phyloP scores from a whole-genome alignment of 148 eudicot genomes.

The Euryodendron excelsum region DNA sequence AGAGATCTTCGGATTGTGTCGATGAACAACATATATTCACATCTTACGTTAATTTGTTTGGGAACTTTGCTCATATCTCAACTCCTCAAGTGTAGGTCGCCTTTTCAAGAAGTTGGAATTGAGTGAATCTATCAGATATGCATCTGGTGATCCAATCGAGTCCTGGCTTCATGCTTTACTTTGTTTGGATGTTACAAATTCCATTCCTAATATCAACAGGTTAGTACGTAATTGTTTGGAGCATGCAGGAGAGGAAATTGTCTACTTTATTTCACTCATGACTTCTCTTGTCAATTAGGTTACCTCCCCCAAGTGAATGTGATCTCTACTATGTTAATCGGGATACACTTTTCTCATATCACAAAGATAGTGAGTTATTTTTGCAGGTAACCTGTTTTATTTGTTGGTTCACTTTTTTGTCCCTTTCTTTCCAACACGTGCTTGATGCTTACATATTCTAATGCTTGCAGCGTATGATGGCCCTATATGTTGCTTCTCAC shows the following conservation, averaged over 20 bases:
- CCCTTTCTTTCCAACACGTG: not conserved
- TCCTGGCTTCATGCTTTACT: conserved; percentile 84
- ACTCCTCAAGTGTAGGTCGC: conserved; percentile 52
- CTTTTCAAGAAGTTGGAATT: conserved; percentile 82
- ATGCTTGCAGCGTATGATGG: conserved; percentile 93
- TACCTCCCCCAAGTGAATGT: conserved; percentile 76
- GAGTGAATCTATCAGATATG: conserved; percentile 89
- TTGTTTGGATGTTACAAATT: conserved; percentile 83
- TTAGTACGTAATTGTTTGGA: conserved; percentile 20
- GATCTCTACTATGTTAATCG: conserved; percentile 95
- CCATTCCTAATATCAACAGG: conserved; percentile 83
- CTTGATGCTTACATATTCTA: conserved; percentile 15
- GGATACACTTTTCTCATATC: conserved; percentile 94
- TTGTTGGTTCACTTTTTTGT: not conserved
- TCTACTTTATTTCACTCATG: conserved; percentile 16
- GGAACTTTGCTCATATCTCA: conserved; percentile 12
- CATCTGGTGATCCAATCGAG: conserved; percentile 87
- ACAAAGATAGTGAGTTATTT: conserved; percentile 88
- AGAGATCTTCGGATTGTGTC: not conserved
- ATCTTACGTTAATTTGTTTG: not conserved
- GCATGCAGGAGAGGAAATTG: not conserved
- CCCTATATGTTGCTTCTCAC: conserved; percentile 95
- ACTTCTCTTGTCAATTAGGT: conserved; percentile 34
- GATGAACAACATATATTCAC: not conserved
- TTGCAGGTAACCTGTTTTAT: conserved; percentile 60